Evolutionary conservation across 2,329 filamentous ascomycete genomes (phyloP).

Genomic region (Cladorrhinum sp.): DNA sequence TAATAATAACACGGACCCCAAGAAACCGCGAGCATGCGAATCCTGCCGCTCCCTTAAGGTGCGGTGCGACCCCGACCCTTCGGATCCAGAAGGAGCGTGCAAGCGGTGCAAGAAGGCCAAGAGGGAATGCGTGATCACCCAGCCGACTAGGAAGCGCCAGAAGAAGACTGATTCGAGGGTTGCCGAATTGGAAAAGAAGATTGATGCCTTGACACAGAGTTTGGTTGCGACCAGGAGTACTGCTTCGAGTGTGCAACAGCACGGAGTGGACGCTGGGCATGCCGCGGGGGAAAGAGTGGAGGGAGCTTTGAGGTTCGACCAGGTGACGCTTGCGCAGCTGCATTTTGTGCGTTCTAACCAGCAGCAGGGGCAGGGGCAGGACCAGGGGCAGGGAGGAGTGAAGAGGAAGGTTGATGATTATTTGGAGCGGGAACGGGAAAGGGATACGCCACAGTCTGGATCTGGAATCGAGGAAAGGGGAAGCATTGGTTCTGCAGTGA

Average conservation of each 20-base stretch:
- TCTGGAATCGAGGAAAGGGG: constrained; percentile 25
- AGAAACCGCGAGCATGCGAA: constrained; percentile 70
- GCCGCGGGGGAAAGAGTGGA: neutral
- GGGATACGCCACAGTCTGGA: constrained; percentile 24
- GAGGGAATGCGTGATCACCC: constrained; percentile 73
- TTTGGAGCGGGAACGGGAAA: neutral
- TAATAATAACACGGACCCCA: constrained; percentile 45
- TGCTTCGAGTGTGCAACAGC: too few relatives aligned
- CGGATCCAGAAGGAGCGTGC: constrained; percentile 61
- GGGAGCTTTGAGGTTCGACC: neutral
- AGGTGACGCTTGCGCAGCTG: neutral
- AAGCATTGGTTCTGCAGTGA: neutral
- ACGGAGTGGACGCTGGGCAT: too few relatives aligned
- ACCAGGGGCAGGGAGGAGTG: neutral
- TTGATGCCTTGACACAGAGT: constrained; percentile 80
- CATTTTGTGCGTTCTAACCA: neutral
- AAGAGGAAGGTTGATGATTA: neutral
- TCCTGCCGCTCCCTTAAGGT: constrained; percentile 76
- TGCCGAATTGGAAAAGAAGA: constrained; percentile 87
- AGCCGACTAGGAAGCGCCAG: constrained; percentile 72
- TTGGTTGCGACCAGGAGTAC: constrained; percentile 56
- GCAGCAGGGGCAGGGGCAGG: too few relatives aligned
- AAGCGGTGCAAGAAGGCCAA: constrained; percentile 77
- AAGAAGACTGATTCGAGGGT: constrained; percentile 91
- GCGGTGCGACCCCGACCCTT: constrained; percentile 74